phyloP scores from a whole-genome alignment of 192 early-diverging fungal genomes.

The Coemansia sp. region DNA sequence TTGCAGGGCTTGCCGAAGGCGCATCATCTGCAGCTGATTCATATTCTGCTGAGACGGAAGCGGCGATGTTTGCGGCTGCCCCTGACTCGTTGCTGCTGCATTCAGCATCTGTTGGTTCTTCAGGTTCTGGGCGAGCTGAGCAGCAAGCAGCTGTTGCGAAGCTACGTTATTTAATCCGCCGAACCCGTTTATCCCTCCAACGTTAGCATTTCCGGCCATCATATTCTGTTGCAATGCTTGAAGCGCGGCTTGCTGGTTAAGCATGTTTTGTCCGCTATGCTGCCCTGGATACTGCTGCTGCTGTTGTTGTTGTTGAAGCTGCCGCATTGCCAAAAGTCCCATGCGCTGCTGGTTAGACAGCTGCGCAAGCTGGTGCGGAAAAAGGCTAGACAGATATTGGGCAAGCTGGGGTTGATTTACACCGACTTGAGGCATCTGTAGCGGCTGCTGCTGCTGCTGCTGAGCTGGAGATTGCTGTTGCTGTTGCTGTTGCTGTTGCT shows the following conservation, averaged over 20 bases:
- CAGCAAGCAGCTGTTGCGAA: slow-evolving; percentile 32
- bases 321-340: slow-evolving; percentile 39
- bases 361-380: slow-evolving; percentile 50
- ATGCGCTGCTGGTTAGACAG: slow-evolving; percentile 49
- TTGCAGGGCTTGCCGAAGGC: slow-evolving; percentile 39
- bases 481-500: slow-evolving; percentile 36
- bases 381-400: slow-evolving; percentile 47
- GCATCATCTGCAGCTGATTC: slow-evolving; percentile 42
- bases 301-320: slow-evolving; percentile 49
- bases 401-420: slow-evolving; percentile 47
- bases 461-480: slow-evolving; percentile 17
- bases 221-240: slow-evolving; percentile 28
- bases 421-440: slow-evolving; percentile 13
- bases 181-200: slow-evolving; percentile 20
- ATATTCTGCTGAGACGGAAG: slow-evolving; percentile 23
- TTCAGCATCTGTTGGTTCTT: slow-evolving; percentile 44
- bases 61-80: slow-evolving; percentile 14
- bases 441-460: slow-evolving; percentile 1
- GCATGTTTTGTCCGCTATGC: slow-evolving; percentile 8
- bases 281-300: slow-evolving; percentile 25
- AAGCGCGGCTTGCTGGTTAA: slow-evolving; percentile 26
- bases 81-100: slow-evolving; percentile 5
- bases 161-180: slow-evolving; percentile 1
- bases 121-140: slow-evolving; percentile 40
- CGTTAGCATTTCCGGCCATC: slow-evolving; percentile 14